Conservation (phyloP, 2,329 filamentous ascomycete genomes). For the Phialocephala sp. region DNA sequence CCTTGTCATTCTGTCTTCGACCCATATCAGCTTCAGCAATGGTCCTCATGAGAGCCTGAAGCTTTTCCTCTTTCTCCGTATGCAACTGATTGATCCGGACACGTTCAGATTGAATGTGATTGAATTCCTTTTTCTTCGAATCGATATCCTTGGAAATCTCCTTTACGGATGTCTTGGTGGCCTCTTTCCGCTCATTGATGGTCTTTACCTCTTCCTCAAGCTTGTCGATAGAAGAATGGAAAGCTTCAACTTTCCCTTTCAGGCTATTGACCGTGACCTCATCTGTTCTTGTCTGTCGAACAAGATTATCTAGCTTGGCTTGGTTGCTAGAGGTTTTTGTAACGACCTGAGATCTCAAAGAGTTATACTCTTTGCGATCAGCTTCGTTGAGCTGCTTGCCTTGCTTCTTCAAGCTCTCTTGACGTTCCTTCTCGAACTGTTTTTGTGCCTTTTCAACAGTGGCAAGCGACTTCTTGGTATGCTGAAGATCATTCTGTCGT, state of each 20-base stretch:
- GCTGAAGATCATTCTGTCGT: conserved; percentile 70
- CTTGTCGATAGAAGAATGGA: conserved; percentile 75
- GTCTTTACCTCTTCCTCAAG: conserved; percentile 73
- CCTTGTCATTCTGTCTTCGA: conserved; percentile 82
- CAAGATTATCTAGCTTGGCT: conserved; percentile 82
- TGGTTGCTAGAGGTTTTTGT: conserved; percentile 82
- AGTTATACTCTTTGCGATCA: conserved; percentile 88
- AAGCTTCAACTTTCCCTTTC: conserved; percentile 83
- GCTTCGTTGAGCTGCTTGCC: conserved; percentile 84
- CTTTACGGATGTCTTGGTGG: conserved; percentile 66
- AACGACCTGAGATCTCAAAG: conserved; percentile 82
- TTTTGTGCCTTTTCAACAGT: conserved; percentile 88
- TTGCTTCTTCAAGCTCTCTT: conserved; percentile 82
- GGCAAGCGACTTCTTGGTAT: conserved; percentile 79
- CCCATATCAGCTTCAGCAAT: conserved; percentile 86
- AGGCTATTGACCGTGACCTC: conserved; percentile 89
- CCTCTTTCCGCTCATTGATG: conserved; percentile 70
- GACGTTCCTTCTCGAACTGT: conserved; percentile 87
- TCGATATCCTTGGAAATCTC: conserved; percentile 80
- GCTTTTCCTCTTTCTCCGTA: conserved; percentile 90
- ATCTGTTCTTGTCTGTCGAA: conserved; percentile 87
- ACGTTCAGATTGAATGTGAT: conserved; percentile 82
- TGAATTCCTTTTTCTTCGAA: conserved; percentile 87
- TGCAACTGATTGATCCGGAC: conserved; percentile 80
- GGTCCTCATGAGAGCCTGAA: conserved; percentile 79